phyloP scores from a whole-genome alignment of 1,139 yeast genomes.

The Hyphopichia burtonii region DNA sequence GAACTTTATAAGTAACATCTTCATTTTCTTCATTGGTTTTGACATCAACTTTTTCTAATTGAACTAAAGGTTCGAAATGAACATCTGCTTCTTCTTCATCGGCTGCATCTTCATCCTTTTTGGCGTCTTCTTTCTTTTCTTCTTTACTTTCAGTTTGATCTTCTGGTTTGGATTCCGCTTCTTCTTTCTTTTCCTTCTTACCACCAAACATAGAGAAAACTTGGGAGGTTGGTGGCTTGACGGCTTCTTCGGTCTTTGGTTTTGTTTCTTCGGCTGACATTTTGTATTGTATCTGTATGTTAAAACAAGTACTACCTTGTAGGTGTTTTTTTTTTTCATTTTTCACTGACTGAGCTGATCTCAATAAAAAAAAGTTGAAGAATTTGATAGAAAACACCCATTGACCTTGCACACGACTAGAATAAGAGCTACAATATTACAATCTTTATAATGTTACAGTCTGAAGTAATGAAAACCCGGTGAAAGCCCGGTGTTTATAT shows the following conservation, averaged over 20 bases:
- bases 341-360: too few relatives aligned
- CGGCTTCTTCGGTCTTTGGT: slow-evolving; percentile 24
- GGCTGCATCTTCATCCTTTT: slow-evolving; percentile 50
- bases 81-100: slow-evolving; percentile 92
- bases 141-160: slow-evolving; percentile 8
- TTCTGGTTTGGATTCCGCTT: slow-evolving; percentile 20
- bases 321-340: too few relatives aligned
- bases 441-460: too few relatives aligned
- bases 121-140: slow-evolving; percentile 33
- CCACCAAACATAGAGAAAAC: slow-evolving; percentile 93
- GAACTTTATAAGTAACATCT: slow-evolving; percentile 79
- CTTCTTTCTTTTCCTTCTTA: slow-evolving; percentile 62
- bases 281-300: slow-evolving; percentile 1
- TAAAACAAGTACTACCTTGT: too few relatives aligned
- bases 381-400: too few relatives aligned
- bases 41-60: slow-evolving; percentile 86
- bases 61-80: slow-evolving; percentile 94
- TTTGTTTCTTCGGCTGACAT: slow-evolving; percentile 43
- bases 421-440: too few relatives aligned
- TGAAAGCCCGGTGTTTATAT: too few relatives aligned
- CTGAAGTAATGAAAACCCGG: too few relatives aligned
- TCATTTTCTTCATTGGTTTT: slow-evolving; percentile 97
- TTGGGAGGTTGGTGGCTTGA: slow-evolving; percentile 65
- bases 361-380: too few relatives aligned
- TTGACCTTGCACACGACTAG: too few relatives aligned